Evolutionary conservation across 169 alveolate genomes (phyloP).

Genomic region (Cryptosporidium xiaoi): DNA sequence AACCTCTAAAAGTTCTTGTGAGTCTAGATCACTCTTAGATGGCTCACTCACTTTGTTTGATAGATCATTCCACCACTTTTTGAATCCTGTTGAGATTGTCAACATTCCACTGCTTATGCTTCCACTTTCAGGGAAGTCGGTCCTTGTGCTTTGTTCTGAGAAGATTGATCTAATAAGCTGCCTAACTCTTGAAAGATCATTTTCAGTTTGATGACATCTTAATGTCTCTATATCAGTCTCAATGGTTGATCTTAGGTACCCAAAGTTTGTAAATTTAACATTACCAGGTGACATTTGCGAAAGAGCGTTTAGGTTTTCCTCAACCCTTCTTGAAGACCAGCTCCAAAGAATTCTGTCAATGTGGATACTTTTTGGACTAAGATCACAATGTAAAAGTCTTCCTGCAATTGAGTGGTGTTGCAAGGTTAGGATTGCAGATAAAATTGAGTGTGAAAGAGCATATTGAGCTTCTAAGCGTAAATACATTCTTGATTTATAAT

Average conservation of each 20-base stretch:
- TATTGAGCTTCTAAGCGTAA: conserved; percentile 60
- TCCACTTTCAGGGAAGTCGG: conserved; percentile 45
- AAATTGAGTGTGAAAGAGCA: conserved; percentile 31
- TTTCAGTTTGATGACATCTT: conserved; percentile 45
- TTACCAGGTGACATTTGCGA: conserved; percentile 48
- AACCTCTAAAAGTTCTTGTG: conserved; percentile 35
- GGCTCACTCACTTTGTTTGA: conserved; percentile 9
- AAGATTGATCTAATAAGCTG: conserved; percentile 28
- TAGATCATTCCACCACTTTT: conserved; percentile 64
- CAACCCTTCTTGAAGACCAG: conserved; percentile 45
- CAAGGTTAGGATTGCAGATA: conserved; percentile 49
- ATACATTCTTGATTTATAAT: conserved; percentile 12
- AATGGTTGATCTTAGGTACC: conserved; percentile 52
- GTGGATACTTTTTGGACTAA: conserved; percentile 39
- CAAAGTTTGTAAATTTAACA: conserved; percentile 51
- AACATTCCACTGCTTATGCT: conserved; percentile 37
- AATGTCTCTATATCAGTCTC: conserved; percentile 26
- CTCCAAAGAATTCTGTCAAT: conserved; percentile 64
- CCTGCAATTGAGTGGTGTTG: conserved; percentile 74
- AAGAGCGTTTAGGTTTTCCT: conserved; percentile 36
- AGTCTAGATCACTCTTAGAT: neutral
- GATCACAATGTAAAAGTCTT: conserved; percentile 56
- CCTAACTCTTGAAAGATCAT: conserved; percentile 40
- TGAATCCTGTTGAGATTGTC: conserved; percentile 30
- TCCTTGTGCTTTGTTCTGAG: conserved; percentile 58